These are phyloP conservation scores for Phialemonium atrogriseum DNA, from an alignment of 2,329 filamentous ascomycete genomes.

Conservation along the genomic window DNA sequence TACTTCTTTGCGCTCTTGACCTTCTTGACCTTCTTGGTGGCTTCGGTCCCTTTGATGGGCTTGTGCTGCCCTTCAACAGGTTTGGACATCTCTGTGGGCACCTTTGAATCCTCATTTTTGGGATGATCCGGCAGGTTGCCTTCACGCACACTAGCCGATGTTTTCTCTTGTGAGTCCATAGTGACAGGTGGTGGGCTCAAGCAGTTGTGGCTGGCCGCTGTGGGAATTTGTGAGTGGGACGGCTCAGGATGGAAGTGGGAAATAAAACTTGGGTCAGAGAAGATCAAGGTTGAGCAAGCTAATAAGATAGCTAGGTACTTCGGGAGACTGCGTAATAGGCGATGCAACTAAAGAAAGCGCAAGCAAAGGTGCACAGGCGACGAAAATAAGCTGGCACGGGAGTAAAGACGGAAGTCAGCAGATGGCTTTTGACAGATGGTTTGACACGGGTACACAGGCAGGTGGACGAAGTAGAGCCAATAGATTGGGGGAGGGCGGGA, in stretches of 20 bases:
- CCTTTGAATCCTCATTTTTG: constrained; percentile 15
- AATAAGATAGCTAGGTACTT: too few species aligned
- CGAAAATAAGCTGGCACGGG: too few species aligned
- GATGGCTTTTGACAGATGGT: not conserved
- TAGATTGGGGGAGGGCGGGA: not conserved
- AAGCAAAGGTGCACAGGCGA: too few species aligned
- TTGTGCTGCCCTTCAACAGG: constrained; percentile 14
- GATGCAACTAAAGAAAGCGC: not conserved
- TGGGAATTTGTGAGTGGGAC: too few species aligned
- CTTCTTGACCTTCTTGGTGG: constrained; percentile 17
- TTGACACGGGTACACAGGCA: not conserved
- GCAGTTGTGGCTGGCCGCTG: too few species aligned
- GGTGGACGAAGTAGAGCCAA: constrained; percentile 3
- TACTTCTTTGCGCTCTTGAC: constrained; percentile 17
- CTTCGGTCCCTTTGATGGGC: constrained; percentile 9
- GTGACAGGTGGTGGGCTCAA: too few species aligned
- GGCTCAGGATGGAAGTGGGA: too few species aligned
- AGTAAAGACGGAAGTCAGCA: too few species aligned
- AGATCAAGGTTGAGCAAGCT: too few species aligned
- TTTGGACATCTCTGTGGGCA: constrained; percentile 12
- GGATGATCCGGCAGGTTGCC: constrained; percentile 9
- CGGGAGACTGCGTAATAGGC: too few species aligned
- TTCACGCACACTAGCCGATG: constrained; percentile 13
- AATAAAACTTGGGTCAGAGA: too few species aligned
- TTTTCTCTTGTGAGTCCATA: constrained; percentile 17